phyloP scores from a whole-genome alignment of 345 rosid genomes.

The Viola odorata region DNA sequence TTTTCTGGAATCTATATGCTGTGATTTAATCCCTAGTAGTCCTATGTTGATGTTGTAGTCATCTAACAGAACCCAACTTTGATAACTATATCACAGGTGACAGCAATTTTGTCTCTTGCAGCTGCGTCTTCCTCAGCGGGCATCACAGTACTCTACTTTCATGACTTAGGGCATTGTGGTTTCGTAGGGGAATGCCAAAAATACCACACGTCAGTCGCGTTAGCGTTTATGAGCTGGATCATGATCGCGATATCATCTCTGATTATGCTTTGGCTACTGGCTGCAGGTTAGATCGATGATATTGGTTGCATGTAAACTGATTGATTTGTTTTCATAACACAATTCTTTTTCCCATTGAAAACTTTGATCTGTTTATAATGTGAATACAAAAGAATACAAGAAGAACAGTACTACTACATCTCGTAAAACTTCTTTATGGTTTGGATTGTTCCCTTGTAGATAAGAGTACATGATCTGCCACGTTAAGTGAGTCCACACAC shows the following conservation, averaged over 20 bases:
- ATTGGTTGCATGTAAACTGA: no score
- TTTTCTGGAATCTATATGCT: neutral
- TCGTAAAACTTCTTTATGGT: no score
- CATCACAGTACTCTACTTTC: constrained; percentile 47
- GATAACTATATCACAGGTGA: constrained; percentile 42
- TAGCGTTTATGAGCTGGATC: constrained; percentile 75
- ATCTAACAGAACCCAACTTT: neutral
- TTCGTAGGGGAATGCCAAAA: constrained; percentile 46
- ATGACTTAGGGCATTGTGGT: constrained; percentile 47
- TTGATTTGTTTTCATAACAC: no score
- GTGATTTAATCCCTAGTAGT: neutral
- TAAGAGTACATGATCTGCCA: no score
- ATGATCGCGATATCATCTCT: constrained; percentile 55
- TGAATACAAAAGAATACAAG: neutral
- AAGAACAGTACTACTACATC: no score
- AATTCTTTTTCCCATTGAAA: constrained; percentile 1
- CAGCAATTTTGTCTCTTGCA: constrained; percentile 58
- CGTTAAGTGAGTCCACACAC: no score
- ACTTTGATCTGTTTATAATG: constrained; percentile 13
- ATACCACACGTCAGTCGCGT: constrained; percentile 58
- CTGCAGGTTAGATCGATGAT: constrained; percentile 33
- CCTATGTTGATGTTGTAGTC: neutral
- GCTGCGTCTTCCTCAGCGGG: constrained; percentile 72
- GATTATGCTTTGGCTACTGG: constrained; percentile 75
- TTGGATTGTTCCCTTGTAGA: no score